phyloP scores from a whole-genome alignment of 306 rosid genomes.

The Chamaecrista fasciculata region DNA sequence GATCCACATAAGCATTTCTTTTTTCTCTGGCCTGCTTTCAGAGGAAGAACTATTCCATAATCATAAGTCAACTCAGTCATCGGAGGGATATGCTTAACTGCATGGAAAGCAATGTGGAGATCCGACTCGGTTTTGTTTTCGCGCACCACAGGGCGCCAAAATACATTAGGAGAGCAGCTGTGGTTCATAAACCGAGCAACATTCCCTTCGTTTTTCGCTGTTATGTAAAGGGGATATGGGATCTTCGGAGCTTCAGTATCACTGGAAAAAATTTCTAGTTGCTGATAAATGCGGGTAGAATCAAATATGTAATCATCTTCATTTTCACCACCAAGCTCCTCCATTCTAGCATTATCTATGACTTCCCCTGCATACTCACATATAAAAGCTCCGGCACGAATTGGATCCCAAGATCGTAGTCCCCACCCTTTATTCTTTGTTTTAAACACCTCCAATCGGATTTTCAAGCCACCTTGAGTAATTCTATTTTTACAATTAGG shows the following conservation, averaged over 20 bases:
- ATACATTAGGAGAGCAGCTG: conserved; percentile 83
- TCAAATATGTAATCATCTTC: conserved; percentile 76
- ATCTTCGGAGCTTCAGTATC: conserved; percentile 62
- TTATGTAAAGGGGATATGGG: conserved; percentile 67
- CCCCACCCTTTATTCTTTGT: conserved; percentile 91
- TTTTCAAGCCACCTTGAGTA: conserved; percentile 66
- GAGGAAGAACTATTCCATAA: conserved; percentile 66
- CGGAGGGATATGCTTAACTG: conserved; percentile 77
- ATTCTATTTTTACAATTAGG: conserved; percentile 69
- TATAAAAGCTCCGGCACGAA: conserved; percentile 81
- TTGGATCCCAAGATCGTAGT: conserved; percentile 88
- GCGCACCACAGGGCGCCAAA: conserved; percentile 73
- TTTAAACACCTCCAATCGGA: conserved; percentile 80
- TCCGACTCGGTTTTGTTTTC: conserved; percentile 62
- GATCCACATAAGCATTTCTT: conserved; percentile 83
- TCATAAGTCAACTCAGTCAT: conserved; percentile 90
- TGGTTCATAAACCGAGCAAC: conserved; percentile 96
- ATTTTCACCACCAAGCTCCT: conserved; percentile 60
- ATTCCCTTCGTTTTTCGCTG: conserved; percentile 74
- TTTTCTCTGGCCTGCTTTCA: conserved; percentile 59
- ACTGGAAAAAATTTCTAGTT: conserved; percentile 64
- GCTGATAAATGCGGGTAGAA: conserved; percentile 65
- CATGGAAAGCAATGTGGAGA: conserved; percentile 72
- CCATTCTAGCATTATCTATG: conserved; percentile 51
- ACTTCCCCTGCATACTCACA: conserved; percentile 95